Base-by-base conservation (phyloP, 108 stramenopile genomes). In the Pseudonitzschia pungens region DNA sequence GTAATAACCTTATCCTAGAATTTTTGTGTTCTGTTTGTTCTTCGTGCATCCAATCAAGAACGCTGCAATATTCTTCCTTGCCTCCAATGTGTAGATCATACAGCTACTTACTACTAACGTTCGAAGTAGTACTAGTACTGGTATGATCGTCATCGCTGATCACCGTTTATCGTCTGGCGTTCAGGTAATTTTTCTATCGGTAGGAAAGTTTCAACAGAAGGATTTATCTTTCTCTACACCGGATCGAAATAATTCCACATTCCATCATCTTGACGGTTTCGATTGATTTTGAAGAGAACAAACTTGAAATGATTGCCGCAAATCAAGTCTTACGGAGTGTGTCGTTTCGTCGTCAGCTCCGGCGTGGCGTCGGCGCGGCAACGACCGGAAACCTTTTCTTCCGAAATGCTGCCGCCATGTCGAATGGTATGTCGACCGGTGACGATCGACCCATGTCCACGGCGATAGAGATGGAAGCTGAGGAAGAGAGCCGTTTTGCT, bases 401-500 rank as follows among this genome's bases (percentile, higher is more conserved):
- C 1, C 27, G 40, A 7, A 40, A 40, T 40, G 18, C 15, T 24
- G 2, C 32, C 0, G 33, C 40, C 20, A 9, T 40, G 18, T 33
- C 60, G 36, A 33, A 62, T 12, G 20, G 33, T 18, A n/a, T 31
- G 31, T 42, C 60, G 20, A 29, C 28, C 11, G 28, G 11, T 26
- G 31, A 29, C 59, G 28, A 16, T 26, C 59, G 59, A 60, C 26
- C 28, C 27, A 60, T 60, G 32, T 62, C 60, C 14, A 40, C 60
- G n/a, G n/a, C 33, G 29, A 33, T 40, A 33, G 60, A 18, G 20
- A 29, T 29, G 29, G 36, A 41, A 40, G 60, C 60, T 16, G 60
- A 62, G 36, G 82, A 83, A 71, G 72, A 77, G 7, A 53, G 29
- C 16, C 81, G 68, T 36, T 89, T 87, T 32, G 81, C 89, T 2